Percentiles rank a stretch among this genome's conserved stretches.
These are phyloP conservation scores for Fusarium irregulare DNA, from an alignment of 2,329 filamentous ascomycete species.

Conservation along the genomic window DNA sequence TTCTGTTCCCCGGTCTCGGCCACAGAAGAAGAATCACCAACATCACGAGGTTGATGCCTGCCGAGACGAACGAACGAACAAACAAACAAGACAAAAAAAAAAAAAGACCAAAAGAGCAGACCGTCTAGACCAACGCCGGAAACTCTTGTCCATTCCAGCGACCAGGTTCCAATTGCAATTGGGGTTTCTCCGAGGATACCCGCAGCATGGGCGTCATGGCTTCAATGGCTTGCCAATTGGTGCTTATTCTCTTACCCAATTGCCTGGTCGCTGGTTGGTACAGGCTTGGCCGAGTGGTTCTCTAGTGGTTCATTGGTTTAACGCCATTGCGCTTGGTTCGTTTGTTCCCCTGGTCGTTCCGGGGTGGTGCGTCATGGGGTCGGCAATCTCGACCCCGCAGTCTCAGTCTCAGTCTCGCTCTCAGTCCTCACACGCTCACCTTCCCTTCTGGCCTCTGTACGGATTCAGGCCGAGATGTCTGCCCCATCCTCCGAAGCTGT, in stretches of 20 bases:
- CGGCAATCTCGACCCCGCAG: slow-evolving; percentile 46
- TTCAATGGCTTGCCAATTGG: slow-evolving; percentile 40
- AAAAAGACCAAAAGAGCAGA: neutral
- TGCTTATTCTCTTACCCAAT: slow-evolving; percentile 49
- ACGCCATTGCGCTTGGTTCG: slow-evolving; percentile 33
- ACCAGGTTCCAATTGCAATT: slow-evolving; percentile 26
- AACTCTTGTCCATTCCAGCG: slow-evolving; percentile 40
- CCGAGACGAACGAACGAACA: slow-evolving; percentile 9
- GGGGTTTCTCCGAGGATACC: slow-evolving; percentile 46
- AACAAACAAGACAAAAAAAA: neutral
- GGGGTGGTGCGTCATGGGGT: slow-evolving; percentile 44
- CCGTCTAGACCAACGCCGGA: slow-evolving; percentile 26
- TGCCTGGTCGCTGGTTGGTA: slow-evolving; percentile 46
- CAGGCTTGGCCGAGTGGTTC: slow-evolving; percentile 34
- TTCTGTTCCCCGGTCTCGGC: slow-evolving; percentile 8
- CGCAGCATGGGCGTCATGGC: slow-evolving; percentile 40
- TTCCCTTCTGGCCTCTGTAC: slow-evolving; percentile 28
- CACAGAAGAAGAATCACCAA: slow-evolving; percentile 20
- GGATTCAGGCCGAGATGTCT: slow-evolving; percentile 39
- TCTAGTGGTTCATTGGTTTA: slow-evolving; percentile 33
- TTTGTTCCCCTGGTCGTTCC: slow-evolving; percentile 38
- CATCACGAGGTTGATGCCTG: slow-evolving; percentile 34
- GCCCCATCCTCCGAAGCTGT: slow-evolving; percentile 35
- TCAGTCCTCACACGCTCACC: slow-evolving; percentile 23
- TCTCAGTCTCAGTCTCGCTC: neutral